These are phyloP conservation scores for Pleurostoma richardsiae DNA, from an alignment of 2,329 filamentous ascomycete species.

Conservation along the genomic window DNA sequence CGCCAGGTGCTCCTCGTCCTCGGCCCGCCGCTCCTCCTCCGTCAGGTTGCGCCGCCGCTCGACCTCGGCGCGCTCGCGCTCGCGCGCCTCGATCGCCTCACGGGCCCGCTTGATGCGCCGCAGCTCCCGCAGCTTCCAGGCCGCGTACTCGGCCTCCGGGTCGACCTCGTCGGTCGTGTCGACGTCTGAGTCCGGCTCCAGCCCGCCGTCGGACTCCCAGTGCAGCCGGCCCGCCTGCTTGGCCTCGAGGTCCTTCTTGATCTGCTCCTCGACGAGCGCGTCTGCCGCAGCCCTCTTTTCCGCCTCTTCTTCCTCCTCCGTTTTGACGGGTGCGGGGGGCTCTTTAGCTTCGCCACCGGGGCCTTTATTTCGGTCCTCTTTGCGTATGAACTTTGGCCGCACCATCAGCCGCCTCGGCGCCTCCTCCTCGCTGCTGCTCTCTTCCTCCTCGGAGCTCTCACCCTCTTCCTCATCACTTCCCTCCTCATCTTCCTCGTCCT, in stretches of 20 bases:
- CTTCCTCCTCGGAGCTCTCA: slow-evolving; percentile 30
- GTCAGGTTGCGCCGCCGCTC: slow-evolving; percentile 85
- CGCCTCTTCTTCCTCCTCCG: slow-evolving; percentile 44
- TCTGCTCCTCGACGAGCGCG: slow-evolving; percentile 80
- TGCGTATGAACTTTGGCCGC: slow-evolving; percentile 60
- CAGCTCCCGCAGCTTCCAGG: slow-evolving; percentile 91
- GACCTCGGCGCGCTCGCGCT: slow-evolving; percentile 82
- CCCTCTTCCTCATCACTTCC: slow-evolving; percentile 28
- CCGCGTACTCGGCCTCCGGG: slow-evolving; percentile 80
- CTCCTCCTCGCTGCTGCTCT: slow-evolving; percentile 50
- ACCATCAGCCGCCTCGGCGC: slow-evolving; percentile 53
- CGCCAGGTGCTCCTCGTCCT: slow-evolving; percentile 75
- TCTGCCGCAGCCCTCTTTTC: slow-evolving; percentile 69
- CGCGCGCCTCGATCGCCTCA: slow-evolving; percentile 74
- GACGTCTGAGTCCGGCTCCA: slow-evolving; percentile 64
- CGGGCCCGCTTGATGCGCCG: slow-evolving; percentile 83
- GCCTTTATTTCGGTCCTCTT: slow-evolving; percentile 41
- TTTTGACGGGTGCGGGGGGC: slow-evolving; percentile 16
- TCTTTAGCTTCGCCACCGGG: slow-evolving; percentile 3
- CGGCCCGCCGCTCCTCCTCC: slow-evolving; percentile 76
- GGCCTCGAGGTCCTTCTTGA: slow-evolving; percentile 74
- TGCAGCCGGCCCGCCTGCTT: slow-evolving; percentile 72
- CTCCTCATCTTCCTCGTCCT: slow-evolving; percentile 34
- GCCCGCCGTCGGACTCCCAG: slow-evolving; percentile 71
- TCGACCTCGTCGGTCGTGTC: slow-evolving; percentile 87